Percentiles rank a stretch among this genome's conserved stretches.
Conservation (phyloP, 257 asterid species). For the Fraxinus cuspidata region DNA sequence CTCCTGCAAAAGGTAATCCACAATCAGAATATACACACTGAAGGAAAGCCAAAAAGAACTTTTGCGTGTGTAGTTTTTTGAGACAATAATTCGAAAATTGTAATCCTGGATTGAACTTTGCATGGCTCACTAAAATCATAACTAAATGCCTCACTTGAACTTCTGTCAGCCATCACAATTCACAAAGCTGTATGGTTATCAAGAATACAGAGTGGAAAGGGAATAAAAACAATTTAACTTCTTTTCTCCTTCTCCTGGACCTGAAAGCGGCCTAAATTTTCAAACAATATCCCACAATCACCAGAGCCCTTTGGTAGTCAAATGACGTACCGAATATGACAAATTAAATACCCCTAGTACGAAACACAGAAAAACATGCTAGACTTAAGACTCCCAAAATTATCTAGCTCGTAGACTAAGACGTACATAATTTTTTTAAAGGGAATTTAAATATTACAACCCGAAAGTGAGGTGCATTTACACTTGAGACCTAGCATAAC, state of each 20-base stretch:
- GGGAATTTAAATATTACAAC: not conserved
- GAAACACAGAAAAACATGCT: not conserved
- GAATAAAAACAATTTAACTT: not conserved
- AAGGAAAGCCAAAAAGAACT: conserved; percentile 20
- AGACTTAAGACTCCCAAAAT: not conserved
- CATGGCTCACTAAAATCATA: not conserved
- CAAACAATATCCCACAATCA: conserved; percentile 1
- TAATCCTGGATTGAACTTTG: conserved; percentile 17
- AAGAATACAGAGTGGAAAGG: conserved; percentile 7
- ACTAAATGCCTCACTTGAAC: conserved; percentile 15
- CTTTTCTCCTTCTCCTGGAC: not conserved
- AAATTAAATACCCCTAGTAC: not conserved
- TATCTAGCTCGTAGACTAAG: not conserved
- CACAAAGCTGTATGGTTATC: conserved; percentile 17
- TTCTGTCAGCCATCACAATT: conserved; percentile 11
- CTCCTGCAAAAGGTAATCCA: conserved; percentile 50
- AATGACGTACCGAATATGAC: not conserved
- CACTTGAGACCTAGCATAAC: not conserved
- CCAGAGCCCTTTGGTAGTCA: not conserved
- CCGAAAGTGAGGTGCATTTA: not conserved
- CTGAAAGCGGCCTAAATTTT: not conserved
- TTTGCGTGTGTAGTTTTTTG: conserved; percentile 6
- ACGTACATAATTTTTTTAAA: not conserved
- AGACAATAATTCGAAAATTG: conserved; percentile 22
- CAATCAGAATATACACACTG: conserved; percentile 23